phyloP scores from a whole-genome alignment of 1,284 basidiomycete genomes.

The Rhodotorula sp. region DNA sequence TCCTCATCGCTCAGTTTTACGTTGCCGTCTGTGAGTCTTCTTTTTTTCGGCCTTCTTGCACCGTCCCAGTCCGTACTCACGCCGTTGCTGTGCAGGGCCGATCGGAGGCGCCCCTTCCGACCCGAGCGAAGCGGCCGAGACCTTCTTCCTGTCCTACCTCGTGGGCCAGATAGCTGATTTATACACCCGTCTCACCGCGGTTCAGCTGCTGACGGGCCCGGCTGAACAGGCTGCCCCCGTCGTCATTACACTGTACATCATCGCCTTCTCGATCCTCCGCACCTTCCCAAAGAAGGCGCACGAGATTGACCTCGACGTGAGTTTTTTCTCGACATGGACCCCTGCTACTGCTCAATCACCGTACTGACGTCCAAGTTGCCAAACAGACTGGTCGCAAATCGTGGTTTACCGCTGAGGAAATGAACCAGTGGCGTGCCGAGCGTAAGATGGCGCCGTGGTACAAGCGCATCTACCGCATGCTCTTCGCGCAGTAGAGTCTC shows the following conservation, averaged over 20 bases:
- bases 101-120: slow-evolving; percentile 41
- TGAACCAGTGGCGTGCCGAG: slow-evolving; percentile 44
- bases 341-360: not conserved
- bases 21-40: slow-evolving; percentile 22
- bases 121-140: slow-evolving; percentile 44
- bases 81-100: slow-evolving; percentile 42
- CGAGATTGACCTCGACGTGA: slow-evolving; percentile 51
- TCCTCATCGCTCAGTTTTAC: slow-evolving; percentile 49
- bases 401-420: slow-evolving; percentile 51
- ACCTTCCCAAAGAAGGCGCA: slow-evolving; percentile 45
- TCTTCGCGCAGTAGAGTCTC: slow-evolving; percentile 44
- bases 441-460: slow-evolving; percentile 45
- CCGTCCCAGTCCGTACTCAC: slow-evolving; percentile 14
- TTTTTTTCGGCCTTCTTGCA: not conserved
- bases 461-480: slow-evolving; percentile 46
- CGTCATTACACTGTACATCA: slow-evolving; percentile 46
- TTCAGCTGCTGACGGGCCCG: not conserved
- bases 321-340: not conserved
- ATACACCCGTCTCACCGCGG: not conserved
- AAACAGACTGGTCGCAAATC: slow-evolving; percentile 50
- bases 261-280: slow-evolving; percentile 48
- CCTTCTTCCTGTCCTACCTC: slow-evolving; percentile 55
- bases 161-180: slow-evolving; percentile 15
- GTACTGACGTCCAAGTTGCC: no score
- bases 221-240: slow-evolving; percentile 43